These are phyloP conservation scores for Beauveria brongniartii DNA, from an alignment of 2,329 filamentous ascomycete species.

Conservation along the genomic window DNA sequence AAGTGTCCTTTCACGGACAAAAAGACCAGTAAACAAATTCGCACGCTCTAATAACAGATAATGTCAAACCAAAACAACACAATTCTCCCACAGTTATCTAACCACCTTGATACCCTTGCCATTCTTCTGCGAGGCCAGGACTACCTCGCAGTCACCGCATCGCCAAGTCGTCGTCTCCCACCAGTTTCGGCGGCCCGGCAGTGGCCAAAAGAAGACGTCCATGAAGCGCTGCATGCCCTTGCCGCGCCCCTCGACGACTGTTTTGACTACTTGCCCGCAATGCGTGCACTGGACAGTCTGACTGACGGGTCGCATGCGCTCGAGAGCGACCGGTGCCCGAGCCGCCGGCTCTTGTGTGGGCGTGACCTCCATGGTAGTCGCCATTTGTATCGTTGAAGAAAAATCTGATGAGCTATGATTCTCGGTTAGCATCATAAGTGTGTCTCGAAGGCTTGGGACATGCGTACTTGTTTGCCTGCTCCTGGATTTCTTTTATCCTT, in stretches of 20 bases:
- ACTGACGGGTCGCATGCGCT: background rate
- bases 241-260: slow-evolving; percentile 16
- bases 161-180: slow-evolving; percentile 17
- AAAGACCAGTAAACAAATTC: background rate
- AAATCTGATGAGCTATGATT: no score
- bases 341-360: background rate
- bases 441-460: no score
- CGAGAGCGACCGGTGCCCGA: background rate
- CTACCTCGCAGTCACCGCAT: slow-evolving; percentile 18
- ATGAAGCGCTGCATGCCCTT: slow-evolving; percentile 20
- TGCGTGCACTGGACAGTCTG: slow-evolving; percentile 22
- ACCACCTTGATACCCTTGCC: slow-evolving; percentile 5
- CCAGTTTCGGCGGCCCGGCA: slow-evolving; percentile 16
- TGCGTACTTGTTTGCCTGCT: no score
- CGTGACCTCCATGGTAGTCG: background rate
- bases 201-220: slow-evolving; percentile 20
- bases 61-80: background rate
- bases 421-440: no score
- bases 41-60: background rate
- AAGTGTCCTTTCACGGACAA: no score
- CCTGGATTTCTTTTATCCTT: no score
- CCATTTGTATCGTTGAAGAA: background rate
- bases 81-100: background rate
- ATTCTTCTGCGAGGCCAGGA: slow-evolving; percentile 15
- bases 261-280: slow-evolving; percentile 16